These are phyloP conservation scores for Cryphonectria carpinicola DNA, from an alignment of 2,329 filamentous ascomycete genomes.

Conservation along the genomic window DNA sequence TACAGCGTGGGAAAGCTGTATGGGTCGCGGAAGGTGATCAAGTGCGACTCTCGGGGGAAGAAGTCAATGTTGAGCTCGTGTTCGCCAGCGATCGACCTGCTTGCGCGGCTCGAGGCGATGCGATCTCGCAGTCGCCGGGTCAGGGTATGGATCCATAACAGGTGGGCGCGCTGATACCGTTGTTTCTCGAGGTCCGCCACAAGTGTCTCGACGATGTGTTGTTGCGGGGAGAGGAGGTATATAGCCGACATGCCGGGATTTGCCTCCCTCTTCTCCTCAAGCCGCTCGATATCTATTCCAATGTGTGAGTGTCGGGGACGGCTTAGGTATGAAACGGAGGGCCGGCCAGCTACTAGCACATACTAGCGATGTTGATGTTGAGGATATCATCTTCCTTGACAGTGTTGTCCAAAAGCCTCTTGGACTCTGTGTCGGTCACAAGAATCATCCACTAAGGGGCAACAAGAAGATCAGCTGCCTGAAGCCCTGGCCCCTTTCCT, in stretches of 20 bases:
- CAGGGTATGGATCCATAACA: constrained; percentile 84
- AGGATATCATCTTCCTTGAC: constrained; percentile 96
- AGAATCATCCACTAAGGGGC: constrained; percentile 87
- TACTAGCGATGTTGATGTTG: constrained; percentile 95
- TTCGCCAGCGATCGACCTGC: constrained; percentile 69
- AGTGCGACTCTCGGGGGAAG: constrained; percentile 85
- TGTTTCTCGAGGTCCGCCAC: constrained; percentile 88
- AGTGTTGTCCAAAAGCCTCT: constrained; percentile 86
- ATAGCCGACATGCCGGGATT: constrained; percentile 94
- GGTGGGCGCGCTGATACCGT: constrained; percentile 76
- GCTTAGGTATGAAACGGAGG: constrained; percentile 19
- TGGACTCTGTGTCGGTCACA: constrained; percentile 82
- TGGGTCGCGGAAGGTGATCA: constrained; percentile 90
- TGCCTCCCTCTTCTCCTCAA: constrained; percentile 81
- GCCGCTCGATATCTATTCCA: constrained; percentile 82
- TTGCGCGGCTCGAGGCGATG: constrained; percentile 65
- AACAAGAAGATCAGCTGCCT: constrained; percentile 10
- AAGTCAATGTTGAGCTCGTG: constrained; percentile 86
- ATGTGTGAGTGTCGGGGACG: constrained; percentile 22
- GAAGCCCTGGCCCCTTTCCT: background rate
- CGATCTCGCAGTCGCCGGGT: constrained; percentile 71
- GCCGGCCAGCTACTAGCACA: constrained; percentile 37
- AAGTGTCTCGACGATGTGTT: constrained; percentile 90
- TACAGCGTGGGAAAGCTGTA: constrained; percentile 94
- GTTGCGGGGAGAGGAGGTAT: constrained; percentile 84